phyloP scores from a whole-genome alignment of 1,284 basidiomycete genomes.

The Filobasidium uniguttulatum region DNA sequence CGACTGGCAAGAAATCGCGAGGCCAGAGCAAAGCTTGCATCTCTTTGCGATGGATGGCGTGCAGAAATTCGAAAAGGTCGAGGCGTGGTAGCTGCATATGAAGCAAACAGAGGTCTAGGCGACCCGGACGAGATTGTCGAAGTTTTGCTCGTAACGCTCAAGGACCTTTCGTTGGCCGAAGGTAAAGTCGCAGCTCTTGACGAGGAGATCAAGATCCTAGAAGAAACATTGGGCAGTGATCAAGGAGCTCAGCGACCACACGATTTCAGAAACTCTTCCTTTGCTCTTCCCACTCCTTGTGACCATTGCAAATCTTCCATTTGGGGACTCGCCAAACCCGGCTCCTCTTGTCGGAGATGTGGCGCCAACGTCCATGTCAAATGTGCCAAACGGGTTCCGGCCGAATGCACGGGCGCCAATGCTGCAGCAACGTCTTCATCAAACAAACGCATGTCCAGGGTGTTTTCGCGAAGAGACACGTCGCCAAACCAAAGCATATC shows the following conservation, averaged over 20 bases:
- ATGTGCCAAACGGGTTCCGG: conserved; percentile 3
- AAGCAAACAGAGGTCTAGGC: conserved; percentile 4
- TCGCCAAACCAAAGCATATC: neutral
- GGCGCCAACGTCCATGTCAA: conserved; percentile 5
- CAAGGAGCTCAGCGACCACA: conserved; percentile 5
- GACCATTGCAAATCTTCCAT: conserved; percentile 6
- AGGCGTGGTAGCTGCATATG: neutral
- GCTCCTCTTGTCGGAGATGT: conserved; percentile 1
- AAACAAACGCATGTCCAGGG: neutral
- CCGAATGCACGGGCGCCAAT: neutral
- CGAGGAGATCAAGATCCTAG: neutral
- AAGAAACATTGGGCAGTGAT: conserved; percentile 6
- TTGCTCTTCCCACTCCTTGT: conserved; percentile 6
- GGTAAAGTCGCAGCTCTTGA: neutral
- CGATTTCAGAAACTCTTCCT: conserved; percentile 4
- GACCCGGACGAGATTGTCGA: conserved; percentile 9
- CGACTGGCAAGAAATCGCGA: neutral
- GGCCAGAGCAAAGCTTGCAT: neutral
- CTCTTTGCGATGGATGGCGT: neutral
- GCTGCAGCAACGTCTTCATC: neutral
- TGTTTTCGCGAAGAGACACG: neutral
- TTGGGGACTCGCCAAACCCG: conserved; percentile 6
- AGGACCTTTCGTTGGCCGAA: conserved; percentile 2
- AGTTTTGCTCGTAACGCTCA: conserved; percentile 4
- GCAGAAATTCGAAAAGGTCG: neutral